Conservation (phyloP, 1,284 basidiomycete species). For the Marasmius oreades region DNA sequence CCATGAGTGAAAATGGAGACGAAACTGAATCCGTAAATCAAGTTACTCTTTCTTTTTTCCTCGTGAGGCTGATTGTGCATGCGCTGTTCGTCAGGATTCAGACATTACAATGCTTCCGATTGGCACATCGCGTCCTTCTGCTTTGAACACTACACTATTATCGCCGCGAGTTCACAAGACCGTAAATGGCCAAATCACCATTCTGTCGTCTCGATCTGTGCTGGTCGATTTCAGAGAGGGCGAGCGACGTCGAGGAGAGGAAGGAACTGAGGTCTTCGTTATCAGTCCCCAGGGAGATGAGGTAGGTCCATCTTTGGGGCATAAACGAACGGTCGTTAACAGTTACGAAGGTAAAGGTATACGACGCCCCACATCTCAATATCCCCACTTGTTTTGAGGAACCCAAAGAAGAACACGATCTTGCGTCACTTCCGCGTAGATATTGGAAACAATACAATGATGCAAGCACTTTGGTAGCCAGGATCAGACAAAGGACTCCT, state of each 20-base stretch:
- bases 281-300: slow-evolving; percentile 34
- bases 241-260: slow-evolving; percentile 42
- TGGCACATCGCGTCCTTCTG: slow-evolving; percentile 30
- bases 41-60: too few species aligned
- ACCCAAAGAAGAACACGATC: slow-evolving; percentile 31
- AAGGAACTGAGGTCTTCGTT: slow-evolving; percentile 44
- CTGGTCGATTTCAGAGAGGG: slow-evolving; percentile 54
- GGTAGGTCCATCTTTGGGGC: too few species aligned
- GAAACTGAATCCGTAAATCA: too few species aligned
- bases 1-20: too few species aligned
- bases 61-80: too few species aligned
- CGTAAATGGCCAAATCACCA: slow-evolving; percentile 41
- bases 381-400: slow-evolving; percentile 45
- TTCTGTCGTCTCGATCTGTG: slow-evolving; percentile 44
- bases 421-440: slow-evolving; percentile 33
- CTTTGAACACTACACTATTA: slow-evolving; percentile 36
- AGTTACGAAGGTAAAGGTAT: slow-evolving; percentile 44
- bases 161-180: slow-evolving; percentile 44
- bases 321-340: too few species aligned
- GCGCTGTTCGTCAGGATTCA: slow-evolving; percentile 2
- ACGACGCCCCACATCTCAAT: slow-evolving; percentile 46
- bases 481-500: slow-evolving; percentile 50
- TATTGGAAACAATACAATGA: slow-evolving; percentile 47
- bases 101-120: slow-evolving; percentile 21
- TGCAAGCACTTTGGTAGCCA: slow-evolving; percentile 38